These are phyloP conservation scores for Isoetes taiwanensis DNA, from an alignment of 75 land plant genomes.

Conservation along the genomic window DNA sequence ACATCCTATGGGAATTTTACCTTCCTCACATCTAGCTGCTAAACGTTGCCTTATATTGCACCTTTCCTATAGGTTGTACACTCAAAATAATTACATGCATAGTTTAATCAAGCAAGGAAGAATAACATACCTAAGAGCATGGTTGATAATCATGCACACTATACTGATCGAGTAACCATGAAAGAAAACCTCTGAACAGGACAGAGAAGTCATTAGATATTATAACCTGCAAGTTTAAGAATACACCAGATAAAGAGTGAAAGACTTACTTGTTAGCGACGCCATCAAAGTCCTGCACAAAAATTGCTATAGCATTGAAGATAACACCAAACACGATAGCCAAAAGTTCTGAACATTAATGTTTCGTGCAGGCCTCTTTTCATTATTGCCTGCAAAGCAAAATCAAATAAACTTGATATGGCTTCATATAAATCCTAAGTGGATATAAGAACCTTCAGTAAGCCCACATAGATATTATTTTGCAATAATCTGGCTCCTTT, in stretches of 20 bases:
- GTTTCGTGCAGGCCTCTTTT: slow-evolving; percentile 74
- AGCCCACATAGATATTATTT: too few species aligned
- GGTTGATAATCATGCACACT: slow-evolving; percentile 66
- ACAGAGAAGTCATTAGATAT: not conserved
- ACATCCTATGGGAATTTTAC: not conserved
- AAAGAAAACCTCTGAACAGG: slow-evolving; percentile 67
- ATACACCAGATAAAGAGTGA: not conserved
- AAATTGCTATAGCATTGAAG: slow-evolving; percentile 59
- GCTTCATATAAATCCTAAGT: not conserved
- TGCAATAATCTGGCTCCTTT: too few species aligned
- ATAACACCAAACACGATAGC: slow-evolving; percentile 71
- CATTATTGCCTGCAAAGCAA: slow-evolving; percentile 47
- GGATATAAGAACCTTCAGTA: not conserved
- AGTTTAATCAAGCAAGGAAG: not conserved
- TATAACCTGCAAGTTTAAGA: not conserved
- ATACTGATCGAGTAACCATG: slow-evolving; percentile 69
- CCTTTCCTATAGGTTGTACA: not conserved
- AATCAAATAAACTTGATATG: not conserved
- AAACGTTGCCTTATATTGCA: not conserved
- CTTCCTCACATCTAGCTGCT: not conserved
- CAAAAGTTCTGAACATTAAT: slow-evolving; percentile 92
- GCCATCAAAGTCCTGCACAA: slow-evolving; percentile 64
- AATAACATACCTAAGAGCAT: slow-evolving; percentile 62
- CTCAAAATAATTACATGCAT: not conserved
- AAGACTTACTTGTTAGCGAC: slow-evolving; percentile 42